Conservation (phyloP, 345 rosid species). For the Syzygium jambos region DNA sequence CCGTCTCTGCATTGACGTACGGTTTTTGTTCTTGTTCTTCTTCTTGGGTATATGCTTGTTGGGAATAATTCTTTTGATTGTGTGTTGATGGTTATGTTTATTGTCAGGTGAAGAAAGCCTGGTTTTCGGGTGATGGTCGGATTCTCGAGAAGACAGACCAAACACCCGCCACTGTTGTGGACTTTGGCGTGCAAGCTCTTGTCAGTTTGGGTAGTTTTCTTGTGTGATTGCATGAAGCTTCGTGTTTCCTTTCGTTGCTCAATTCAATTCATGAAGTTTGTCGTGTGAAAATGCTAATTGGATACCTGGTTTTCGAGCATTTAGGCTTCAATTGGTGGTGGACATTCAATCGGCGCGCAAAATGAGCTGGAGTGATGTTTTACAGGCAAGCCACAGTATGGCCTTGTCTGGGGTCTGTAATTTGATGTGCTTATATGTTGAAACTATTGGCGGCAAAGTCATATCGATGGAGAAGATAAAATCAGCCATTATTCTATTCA, state of each 20-base stretch:
- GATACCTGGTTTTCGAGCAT: neutral
- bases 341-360: neutral
- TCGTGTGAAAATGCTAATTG: neutral
- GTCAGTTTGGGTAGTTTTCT: constrained; percentile 53
- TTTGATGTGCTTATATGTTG: neutral
- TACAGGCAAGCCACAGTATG: neutral
- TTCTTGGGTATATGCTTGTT: neutral
- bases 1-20: constrained; percentile 68
- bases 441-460: neutral
- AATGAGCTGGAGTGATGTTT: neutral
- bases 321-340: neutral
- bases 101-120: constrained; percentile 35
- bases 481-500: neutral
- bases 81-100: neutral
- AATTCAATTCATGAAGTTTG: neutral
- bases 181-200: constrained; percentile 88
- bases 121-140: constrained; percentile 34
- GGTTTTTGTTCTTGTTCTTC: neutral
- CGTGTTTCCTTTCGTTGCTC: neutral
- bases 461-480: neutral
- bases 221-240: neutral
- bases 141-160: constrained; percentile 66
- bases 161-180: constrained; percentile 80
- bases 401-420: neutral
- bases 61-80: neutral